These are phyloP conservation scores for Actinomortierella wolfii DNA, from an alignment of 371 early-diverging fungal genomes.

Conservation along the genomic window DNA sequence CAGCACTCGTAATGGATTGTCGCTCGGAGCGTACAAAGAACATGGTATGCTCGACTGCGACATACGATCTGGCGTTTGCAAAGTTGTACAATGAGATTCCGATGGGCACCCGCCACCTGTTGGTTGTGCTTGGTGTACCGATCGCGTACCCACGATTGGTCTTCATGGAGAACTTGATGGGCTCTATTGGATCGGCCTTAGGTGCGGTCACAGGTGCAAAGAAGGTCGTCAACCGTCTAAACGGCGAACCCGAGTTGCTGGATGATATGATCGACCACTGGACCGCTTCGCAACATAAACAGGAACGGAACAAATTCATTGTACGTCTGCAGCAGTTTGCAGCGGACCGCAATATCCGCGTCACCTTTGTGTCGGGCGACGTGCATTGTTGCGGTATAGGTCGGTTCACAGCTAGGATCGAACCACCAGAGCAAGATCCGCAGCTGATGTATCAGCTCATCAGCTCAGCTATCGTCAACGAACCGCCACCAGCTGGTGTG, in stretches of 20 bases:
- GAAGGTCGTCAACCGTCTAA: conserved; percentile 64
- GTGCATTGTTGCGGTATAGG: conserved; percentile 86
- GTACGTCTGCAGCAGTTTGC: conserved; percentile 70
- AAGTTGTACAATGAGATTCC: conserved; percentile 60
- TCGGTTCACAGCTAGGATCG: conserved; percentile 59
- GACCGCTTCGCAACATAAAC: conserved; percentile 56
- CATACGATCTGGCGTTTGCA: conserved; percentile 68
- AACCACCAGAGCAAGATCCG: conserved; percentile 63
- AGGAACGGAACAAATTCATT: conserved; percentile 72
- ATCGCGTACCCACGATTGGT: conserved; percentile 78
- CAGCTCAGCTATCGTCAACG: conserved; percentile 79
- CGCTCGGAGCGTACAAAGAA: conserved; percentile 76
- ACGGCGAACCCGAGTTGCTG: conserved; percentile 84
- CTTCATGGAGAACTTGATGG: conserved; percentile 68
- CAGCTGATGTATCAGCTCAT: conserved; percentile 78
- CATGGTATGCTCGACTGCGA: conserved; percentile 62
- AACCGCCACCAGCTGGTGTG: conserved; percentile 48
- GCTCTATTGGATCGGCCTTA: conserved; percentile 42
- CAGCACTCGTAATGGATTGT: conserved; percentile 74
- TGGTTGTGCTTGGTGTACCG: conserved; percentile 76
- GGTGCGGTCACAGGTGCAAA: conserved; percentile 48
- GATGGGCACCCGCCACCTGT: conserved; percentile 62
- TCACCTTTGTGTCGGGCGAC: conserved; percentile 86
- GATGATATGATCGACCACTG: conserved; percentile 82
- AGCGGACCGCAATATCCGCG: conserved; percentile 63